A percentile compares a stretch with the other conserved stretches of the same genome.
phyloP scores from a whole-genome alignment of 2,329 filamentous ascomycete species.

The Fonsecaea pugnacius region DNA sequence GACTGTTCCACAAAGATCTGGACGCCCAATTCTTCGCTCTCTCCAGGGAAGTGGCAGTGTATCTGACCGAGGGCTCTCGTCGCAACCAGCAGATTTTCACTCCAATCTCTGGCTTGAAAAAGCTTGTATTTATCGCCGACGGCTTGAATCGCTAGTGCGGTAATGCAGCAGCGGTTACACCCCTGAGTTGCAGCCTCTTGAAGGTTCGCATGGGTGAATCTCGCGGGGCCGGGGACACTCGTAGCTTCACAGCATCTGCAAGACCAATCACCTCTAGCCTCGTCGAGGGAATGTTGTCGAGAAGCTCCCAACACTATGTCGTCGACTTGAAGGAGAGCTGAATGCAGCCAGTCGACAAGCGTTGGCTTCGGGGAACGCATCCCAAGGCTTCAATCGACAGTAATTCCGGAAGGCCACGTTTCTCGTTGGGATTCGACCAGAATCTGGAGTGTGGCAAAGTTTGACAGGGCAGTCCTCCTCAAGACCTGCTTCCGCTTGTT shows the following conservation, averaged over 20 bases:
- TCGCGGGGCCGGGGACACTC: not conserved
- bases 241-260: not conserved
- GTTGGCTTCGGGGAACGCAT: too few species aligned
- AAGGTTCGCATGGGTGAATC: not conserved
- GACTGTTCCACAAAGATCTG: slow-evolving; percentile 1
- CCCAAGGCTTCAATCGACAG: too few species aligned
- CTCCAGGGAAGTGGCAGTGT: too few species aligned
- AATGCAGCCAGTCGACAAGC: too few species aligned
- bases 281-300: not conserved
- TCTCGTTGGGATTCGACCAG: too few species aligned
- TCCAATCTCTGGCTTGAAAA: not conserved
- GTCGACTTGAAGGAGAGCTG: not conserved
- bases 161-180: not conserved
- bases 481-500: too few species aligned
- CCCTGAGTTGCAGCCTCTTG: not conserved
- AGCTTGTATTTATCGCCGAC: not conserved
- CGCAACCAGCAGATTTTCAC: not conserved
- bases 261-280: not conserved
- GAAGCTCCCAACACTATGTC: too few species aligned
- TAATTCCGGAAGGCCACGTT: too few species aligned
- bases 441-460: too few species aligned
- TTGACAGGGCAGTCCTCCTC: too few species aligned
- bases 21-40: not conserved
- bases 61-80: too few species aligned
- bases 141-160: not conserved